Percentiles rank a stretch among this genome's conserved stretches.
phyloP scores from a whole-genome alignment of 1,284 basidiomycete genomes.

The Golubevia sp. region DNA sequence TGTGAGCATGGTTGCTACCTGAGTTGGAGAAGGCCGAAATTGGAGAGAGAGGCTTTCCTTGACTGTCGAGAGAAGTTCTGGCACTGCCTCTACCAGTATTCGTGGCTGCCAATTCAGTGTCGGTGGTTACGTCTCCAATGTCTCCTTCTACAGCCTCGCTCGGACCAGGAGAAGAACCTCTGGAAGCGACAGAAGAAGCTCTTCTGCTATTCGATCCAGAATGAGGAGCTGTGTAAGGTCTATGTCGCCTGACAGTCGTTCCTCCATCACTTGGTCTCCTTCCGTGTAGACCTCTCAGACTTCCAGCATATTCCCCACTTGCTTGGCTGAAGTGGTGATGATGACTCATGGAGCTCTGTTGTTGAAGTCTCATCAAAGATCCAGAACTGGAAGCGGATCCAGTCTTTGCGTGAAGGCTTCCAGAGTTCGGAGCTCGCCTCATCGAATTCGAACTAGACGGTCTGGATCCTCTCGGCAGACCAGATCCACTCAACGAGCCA shows the following conservation, averaged over 20 bases:
- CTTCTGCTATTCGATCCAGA: slow-evolving; percentile 4
- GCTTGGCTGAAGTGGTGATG: background rate
- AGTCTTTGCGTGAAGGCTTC: slow-evolving; percentile 23
- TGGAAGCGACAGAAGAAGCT: slow-evolving; percentile 5
- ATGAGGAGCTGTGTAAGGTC: slow-evolving; percentile 1
- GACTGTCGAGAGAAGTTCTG: background rate
- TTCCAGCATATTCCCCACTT: slow-evolving; percentile 3
- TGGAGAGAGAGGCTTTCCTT: background rate
- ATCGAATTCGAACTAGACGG: background rate
- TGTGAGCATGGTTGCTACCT: slow-evolving; percentile 10
- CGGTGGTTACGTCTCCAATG: background rate
- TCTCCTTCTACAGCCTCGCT: background rate
- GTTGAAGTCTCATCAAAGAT: background rate
- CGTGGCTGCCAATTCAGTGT: background rate
- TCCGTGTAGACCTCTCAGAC: slow-evolving; percentile 8
- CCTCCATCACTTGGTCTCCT: slow-evolving; percentile 31
- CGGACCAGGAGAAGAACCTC: slow-evolving; percentile 6
- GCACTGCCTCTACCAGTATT: background rate
- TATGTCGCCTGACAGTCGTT: slow-evolving; percentile 36
- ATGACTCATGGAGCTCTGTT: background rate
- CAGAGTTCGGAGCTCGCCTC: background rate
- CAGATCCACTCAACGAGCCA: background rate
- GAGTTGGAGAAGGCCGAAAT: background rate
- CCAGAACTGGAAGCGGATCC: slow-evolving; percentile 16
- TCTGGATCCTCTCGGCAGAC: background rate